Evolutionary conservation across 2,329 filamentous ascomycete genomes (phyloP), one percentile per base, ranked within the genome.

Genomic region (Fusarium humuli): DNA sequence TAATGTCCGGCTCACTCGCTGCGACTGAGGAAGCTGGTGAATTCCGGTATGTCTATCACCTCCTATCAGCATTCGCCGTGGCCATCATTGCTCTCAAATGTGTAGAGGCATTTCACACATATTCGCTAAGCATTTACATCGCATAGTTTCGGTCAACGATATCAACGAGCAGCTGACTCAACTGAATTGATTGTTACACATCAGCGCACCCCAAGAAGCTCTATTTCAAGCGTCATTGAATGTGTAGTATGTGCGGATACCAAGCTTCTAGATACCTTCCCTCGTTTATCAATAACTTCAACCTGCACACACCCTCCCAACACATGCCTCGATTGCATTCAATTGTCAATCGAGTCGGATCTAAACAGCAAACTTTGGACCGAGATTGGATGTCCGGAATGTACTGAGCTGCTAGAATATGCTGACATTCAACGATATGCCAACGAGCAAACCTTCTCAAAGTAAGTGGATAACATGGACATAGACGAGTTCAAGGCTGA

Each of bases 381-480:
- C 34, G 79, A 83, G 12, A 81, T 89, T 42, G 78, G 77, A 46
- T 90, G 87, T 54, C 86, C 86, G 0, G 83, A 86, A 52, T 90
- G 87, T 66, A 70, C 79, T 5, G 77, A 77, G 27, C 67, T 72
- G 1, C 76, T 90, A 3, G 71, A 78, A 11, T 83, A 84, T 65
- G 74, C 77, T 18, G 83, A 85, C 20, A 79, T 89, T 5, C 79
- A 81, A 61, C 76, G 77, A 0, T 83, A 82, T 56, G 85, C 86
- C 3, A 80, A 83, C 18, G 52, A 74, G 1, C 77, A 81, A 7
- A 81, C 82, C 0, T 86, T 86, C 59, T 74, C 77, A 12, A 80
- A 79, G 79, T 87, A 75, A 42, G 72, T 41, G 3, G 3, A 8
- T 6, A 6, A 9, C 41, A n/a, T 27, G 9, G 5, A 32, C 14